phyloP scores from a whole-genome alignment of 192 early-diverging fungal species.

The Coemansia sp. region DNA sequence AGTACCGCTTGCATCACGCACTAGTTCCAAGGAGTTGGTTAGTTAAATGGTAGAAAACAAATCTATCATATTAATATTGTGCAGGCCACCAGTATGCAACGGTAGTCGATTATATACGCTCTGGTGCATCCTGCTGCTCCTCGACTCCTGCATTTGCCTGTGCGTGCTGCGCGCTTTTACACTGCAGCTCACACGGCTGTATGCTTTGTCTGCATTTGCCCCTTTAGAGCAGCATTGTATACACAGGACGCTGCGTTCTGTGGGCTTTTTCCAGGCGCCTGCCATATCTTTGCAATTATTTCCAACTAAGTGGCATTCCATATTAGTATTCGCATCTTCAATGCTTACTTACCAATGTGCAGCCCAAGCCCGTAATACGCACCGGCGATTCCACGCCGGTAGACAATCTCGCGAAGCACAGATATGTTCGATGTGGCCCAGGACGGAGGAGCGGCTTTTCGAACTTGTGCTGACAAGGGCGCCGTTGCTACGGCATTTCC shows the following conservation, averaged over 20 bases:
- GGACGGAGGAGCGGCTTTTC: constrained; percentile 6
- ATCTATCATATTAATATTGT: background rate
- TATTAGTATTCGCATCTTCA: background rate
- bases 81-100: background rate
- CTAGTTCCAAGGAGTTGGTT: constrained; percentile 9
- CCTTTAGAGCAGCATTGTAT: background rate
- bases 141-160: background rate
- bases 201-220: background rate
- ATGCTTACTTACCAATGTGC: constrained; percentile 43
- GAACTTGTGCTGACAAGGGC: background rate
- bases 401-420: constrained; percentile 43
- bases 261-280: background rate
- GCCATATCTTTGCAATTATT: background rate
- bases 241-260: background rate
- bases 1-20: constrained; percentile 67
- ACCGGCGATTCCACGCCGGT: constrained; percentile 29
- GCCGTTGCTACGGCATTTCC: constrained; percentile 4
- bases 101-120: background rate
- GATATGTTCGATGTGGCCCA: constrained; percentile 46
- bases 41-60: background rate
- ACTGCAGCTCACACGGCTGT: background rate
- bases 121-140: background rate
- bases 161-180: background rate
- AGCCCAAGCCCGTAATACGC: constrained; percentile 47
- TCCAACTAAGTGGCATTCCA: background rate